Conservation (phyloP, 257 asterid species). For the Solanum chmielewskii region DNA sequence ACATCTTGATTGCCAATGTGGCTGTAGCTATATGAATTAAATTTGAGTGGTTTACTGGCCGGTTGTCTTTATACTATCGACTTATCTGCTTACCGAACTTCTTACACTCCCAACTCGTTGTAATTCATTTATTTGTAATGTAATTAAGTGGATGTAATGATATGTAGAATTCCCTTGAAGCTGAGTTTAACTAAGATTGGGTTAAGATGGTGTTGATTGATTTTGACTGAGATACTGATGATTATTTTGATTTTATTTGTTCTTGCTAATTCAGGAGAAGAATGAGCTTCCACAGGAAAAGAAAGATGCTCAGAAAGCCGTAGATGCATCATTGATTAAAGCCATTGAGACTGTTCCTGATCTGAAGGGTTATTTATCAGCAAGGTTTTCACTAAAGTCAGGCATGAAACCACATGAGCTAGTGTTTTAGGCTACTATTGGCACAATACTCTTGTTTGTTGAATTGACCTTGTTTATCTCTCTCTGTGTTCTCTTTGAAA, state of each 20-base stretch:
- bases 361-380: conserved; percentile 1
- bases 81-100: conserved; percentile 25
- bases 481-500: neutral
- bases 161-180: neutral
- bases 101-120: neutral
- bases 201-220: neutral
- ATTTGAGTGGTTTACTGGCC: conserved; percentile 45
- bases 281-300: conserved; percentile 7
- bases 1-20: conserved; percentile 40
- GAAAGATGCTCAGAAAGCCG: conserved; percentile 10
- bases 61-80: conserved; percentile 32
- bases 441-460: neutral
- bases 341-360: conserved; percentile 11
- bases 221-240: neutral
- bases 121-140: neutral
- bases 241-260: neutral
- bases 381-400: conserved; percentile 9
- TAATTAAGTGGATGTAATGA: neutral
- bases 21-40: conserved; percentile 32
- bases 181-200: neutral
- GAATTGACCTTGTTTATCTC: neutral
- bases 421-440: neutral
- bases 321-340: conserved; percentile 6
- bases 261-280: neutral
- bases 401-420: conserved; percentile 12